Evolutionary conservation across 208 protist genomes (phyloP).

Genomic region (Tritrichomonas musculus): DNA sequence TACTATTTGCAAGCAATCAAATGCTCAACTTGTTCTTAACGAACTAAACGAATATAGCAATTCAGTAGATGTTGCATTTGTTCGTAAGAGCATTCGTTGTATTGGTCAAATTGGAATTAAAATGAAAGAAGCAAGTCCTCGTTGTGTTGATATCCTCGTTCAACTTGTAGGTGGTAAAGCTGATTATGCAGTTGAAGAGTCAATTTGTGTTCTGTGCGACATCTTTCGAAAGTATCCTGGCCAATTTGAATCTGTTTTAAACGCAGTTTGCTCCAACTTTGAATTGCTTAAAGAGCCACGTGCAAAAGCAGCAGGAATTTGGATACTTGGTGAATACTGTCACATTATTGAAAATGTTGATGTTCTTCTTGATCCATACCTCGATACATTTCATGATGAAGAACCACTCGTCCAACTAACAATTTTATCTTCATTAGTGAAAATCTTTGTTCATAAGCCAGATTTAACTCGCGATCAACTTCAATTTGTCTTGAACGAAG

Average conservation of each 20-base stretch:
- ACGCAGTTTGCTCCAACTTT: slow-evolving; percentile 74
- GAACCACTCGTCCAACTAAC: background rate
- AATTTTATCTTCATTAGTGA: background rate
- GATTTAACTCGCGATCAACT: background rate
- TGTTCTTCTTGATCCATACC: slow-evolving; percentile 71
- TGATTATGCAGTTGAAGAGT: slow-evolving; percentile 84
- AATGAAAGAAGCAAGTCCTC: slow-evolving; percentile 72
- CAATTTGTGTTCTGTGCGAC: slow-evolving; percentile 84
- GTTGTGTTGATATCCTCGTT: slow-evolving; percentile 77
- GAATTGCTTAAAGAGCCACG: slow-evolving; percentile 46
- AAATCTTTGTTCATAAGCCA: background rate
- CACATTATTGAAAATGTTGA: slow-evolving; percentile 84
- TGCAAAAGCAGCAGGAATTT: slow-evolving; percentile 2
- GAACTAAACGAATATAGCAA: slow-evolving; percentile 84
- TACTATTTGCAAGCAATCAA: too few species aligned
- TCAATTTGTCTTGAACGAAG: slow-evolving; percentile 12
- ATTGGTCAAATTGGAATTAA: slow-evolving; percentile 93
- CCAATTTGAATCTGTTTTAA: slow-evolving; percentile 33
- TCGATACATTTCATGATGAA: too few species aligned
- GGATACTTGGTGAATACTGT: slow-evolving; percentile 70
- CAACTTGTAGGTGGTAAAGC: slow-evolving; percentile 71
- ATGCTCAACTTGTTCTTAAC: slow-evolving; percentile 68
- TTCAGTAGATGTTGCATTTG: slow-evolving; percentile 90
- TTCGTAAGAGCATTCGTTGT: slow-evolving; percentile 81
- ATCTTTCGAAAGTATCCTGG: slow-evolving; percentile 86